Conservation (phyloP, 2,329 filamentous ascomycete species). For the Colletotrichum sp. region DNA sequence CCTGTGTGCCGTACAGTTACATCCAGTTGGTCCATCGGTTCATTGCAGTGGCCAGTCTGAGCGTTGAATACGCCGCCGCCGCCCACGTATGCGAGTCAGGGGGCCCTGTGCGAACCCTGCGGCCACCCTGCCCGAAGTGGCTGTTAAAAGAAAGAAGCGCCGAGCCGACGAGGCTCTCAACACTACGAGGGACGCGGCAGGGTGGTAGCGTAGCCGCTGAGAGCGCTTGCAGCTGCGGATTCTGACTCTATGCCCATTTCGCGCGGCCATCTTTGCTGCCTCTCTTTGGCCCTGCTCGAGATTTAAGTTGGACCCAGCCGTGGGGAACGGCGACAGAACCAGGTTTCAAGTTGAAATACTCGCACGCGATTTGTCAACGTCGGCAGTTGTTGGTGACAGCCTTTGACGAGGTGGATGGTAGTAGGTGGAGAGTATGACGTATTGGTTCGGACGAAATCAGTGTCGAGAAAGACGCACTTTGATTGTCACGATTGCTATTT, state of each 20-base stretch:
- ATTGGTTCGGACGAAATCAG: neutral
- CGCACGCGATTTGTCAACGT: conserved; percentile 19
- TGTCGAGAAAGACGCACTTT: neutral
- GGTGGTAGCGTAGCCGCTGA: neutral
- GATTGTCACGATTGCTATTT: neutral
- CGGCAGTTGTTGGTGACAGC: conserved; percentile 16
- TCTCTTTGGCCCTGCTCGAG: neutral
- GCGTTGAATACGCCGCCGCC: neutral
- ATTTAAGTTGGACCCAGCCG: conserved; percentile 10
- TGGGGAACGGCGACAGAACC: conserved; percentile 16
- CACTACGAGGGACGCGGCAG: neutral
- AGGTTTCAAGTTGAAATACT: conserved; percentile 20
- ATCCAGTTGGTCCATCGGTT: neutral
- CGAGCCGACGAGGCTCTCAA: neutral
- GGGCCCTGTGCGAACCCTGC: conserved; percentile 13
- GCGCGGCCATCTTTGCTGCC: neutral
- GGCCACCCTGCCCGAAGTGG: neutral
- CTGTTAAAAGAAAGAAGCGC: neutral
- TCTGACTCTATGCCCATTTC: neutral
- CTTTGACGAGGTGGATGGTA: neutral
- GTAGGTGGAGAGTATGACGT: conserved; percentile 16
- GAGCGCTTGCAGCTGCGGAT: conserved; percentile 18
- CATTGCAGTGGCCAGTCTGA: neutral
- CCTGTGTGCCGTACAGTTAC: neutral
- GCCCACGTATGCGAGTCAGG: conserved; percentile 14